Conservation (phyloP, 176 grass and related monocot genomes). For the Eragrostis curvula region DNA sequence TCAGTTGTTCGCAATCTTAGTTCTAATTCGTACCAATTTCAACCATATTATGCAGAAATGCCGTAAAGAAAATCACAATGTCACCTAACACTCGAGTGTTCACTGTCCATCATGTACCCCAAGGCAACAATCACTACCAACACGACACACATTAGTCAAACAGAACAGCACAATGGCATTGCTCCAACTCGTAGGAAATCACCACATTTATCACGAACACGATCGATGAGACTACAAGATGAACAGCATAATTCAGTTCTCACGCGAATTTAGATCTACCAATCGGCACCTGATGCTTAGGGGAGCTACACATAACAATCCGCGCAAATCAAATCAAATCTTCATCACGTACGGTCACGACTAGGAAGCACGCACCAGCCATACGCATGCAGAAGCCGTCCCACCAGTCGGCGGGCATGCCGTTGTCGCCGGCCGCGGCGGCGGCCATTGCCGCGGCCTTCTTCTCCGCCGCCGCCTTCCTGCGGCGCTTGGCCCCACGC, state of each 20-base stretch:
- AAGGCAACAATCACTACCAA: not conserved
- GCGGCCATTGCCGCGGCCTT: constrained; percentile 53
- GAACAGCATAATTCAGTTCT: not conserved
- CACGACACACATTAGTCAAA: not conserved
- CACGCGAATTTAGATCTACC: constrained; percentile 44
- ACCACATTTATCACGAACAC: constrained; percentile 19
- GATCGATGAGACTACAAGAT: constrained; percentile 15
- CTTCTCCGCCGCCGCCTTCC: constrained; percentile 49
- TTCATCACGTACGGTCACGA: not conserved
- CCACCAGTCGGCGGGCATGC: constrained; percentile 50
- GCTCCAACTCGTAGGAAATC: not conserved
- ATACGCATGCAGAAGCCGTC: constrained; percentile 56
- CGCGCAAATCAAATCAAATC: constrained; percentile 38
- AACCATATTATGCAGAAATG: not conserved
- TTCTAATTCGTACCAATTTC: not conserved
- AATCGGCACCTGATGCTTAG: not conserved
- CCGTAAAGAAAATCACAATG: not conserved
- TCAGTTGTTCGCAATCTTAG: not conserved
- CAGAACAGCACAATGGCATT: constrained; percentile 26
- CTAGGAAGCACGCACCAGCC: constrained; percentile 36
- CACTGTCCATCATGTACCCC: constrained; percentile 14
- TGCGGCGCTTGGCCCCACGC: not conserved
- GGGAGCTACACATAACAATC: constrained; percentile 3
- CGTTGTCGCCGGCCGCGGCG: not conserved
- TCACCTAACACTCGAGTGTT: not conserved